These are phyloP conservation scores for Lotus japonicus DNA, from an alignment of 306 rosid species.

Conservation along the genomic window DNA sequence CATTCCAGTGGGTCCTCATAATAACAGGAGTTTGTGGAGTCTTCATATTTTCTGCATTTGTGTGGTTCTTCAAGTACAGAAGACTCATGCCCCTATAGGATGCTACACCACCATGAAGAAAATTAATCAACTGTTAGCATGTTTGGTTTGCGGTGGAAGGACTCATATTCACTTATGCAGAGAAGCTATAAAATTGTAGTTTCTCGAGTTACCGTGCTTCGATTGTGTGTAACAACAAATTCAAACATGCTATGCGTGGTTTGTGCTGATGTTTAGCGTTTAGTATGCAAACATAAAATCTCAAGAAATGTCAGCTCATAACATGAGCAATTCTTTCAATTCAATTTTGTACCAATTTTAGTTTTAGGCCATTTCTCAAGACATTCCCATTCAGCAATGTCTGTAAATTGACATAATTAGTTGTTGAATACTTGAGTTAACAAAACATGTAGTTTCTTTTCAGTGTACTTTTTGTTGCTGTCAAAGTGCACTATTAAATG, in stretches of 20 bases:
- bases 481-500: no score
- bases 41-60: slow-evolving; percentile 70
- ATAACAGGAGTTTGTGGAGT: slow-evolving; percentile 71
- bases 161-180: no score
- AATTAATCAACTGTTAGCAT: neutral
- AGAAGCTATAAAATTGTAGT: no score
- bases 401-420: neutral
- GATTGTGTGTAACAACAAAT: neutral
- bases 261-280: neutral
- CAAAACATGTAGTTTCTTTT: neutral
- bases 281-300: slow-evolving; percentile 1
- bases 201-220: no score
- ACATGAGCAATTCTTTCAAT: slow-evolving; percentile 31
- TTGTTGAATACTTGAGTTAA: slow-evolving; percentile 13
- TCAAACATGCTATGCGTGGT: neutral
- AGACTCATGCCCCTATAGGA: slow-evolving; percentile 92
- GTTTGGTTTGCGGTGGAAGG: no score
- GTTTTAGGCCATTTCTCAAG: slow-evolving; percentile 15
- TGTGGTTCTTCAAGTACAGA: slow-evolving; percentile 94
- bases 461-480: no score
- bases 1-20: slow-evolving; percentile 84
- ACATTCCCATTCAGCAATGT: neutral
- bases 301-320: slow-evolving; percentile 13
- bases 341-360: slow-evolving; percentile 23
- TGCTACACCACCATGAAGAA: slow-evolving; percentile 15